Conservation (phyloP, 2,329 filamentous ascomycete genomes). For the Nemania sp. region DNA sequence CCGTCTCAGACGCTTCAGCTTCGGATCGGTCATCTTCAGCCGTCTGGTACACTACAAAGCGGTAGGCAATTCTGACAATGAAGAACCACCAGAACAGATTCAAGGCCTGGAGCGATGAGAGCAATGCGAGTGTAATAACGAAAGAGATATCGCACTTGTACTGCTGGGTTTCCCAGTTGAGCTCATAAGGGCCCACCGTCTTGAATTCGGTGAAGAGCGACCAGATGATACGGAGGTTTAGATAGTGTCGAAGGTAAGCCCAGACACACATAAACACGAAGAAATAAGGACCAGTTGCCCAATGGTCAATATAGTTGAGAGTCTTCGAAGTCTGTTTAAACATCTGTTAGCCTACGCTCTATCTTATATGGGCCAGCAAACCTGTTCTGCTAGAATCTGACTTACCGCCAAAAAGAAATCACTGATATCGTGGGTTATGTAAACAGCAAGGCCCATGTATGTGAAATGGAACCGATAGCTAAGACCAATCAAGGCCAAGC, state of each 20-base stretch:
- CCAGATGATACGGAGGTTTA: conserved; percentile 81
- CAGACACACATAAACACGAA: conserved; percentile 83
- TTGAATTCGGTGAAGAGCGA: conserved; percentile 81
- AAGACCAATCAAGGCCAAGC: conserved; percentile 81
- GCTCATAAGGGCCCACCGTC: conserved; percentile 78
- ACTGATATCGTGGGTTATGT: conserved; percentile 92
- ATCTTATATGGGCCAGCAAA: background rate
- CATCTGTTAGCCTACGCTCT: conserved; percentile 33
- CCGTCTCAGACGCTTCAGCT: conserved; percentile 71
- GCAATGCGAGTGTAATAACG: conserved; percentile 73
- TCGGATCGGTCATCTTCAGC: conserved; percentile 80
- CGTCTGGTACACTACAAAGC: conserved; percentile 72
- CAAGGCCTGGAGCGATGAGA: conserved; percentile 76
- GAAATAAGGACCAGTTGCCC: conserved; percentile 86
- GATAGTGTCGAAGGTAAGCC: conserved; percentile 90
- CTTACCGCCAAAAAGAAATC: conserved; percentile 95
- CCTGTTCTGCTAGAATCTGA: conserved; percentile 31
- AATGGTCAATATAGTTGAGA: conserved; percentile 88
- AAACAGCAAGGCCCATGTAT: conserved; percentile 92
- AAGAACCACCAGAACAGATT: conserved; percentile 87
- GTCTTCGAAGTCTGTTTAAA: conserved; percentile 81
- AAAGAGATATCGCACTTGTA: conserved; percentile 81
- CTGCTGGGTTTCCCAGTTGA: conserved; percentile 81
- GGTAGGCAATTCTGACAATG: conserved; percentile 79
- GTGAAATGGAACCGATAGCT: conserved; percentile 98